Base-by-base conservation (phyloP, 139 green algal species). In the Asterochloris sp. region DNA sequence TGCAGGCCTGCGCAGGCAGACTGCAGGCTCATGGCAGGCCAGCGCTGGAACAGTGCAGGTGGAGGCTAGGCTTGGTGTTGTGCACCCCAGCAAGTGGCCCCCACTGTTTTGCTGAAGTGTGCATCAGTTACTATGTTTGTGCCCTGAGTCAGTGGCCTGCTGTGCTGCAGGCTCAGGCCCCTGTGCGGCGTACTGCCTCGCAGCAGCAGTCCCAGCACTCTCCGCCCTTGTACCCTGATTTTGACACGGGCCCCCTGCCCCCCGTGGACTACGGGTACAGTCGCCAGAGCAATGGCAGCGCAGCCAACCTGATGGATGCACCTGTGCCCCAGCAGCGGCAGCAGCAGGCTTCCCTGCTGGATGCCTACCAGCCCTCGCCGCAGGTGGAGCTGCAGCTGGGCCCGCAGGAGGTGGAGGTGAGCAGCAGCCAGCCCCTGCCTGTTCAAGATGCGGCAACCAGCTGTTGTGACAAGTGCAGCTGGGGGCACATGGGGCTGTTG, bases 351-450 rank as follows among this genome's bases (percentile, higher is more conserved):
- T 84, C 71, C 28, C 74, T 82, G 68, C 66, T 82, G 78, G 84
- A 85, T 75, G 21, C 69, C 23, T 78, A 21, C 74, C 78, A 26
- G 76, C 80, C 73, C 27, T 80, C 17, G 82, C 88, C 23, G 81
- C 83, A 73, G 83, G 89, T 74, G 66, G 81, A 85, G 74, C 74
- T 90, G 81, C 60, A 83, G 61, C 83, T 96, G 38, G 93, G 91
- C 0, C 93, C 93, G 13, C 93, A 96, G 78, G 89, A 94, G 83
- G 60, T 95, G 63, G 81, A 84, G 78, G 92, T 94, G 61, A 21
- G 60, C 69, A 28, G 15, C 75, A 64, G 13, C 75, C 13, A 28
- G 21, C 75, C 38, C 38, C 21, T 62, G 29, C 75, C 62, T 26
- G 75, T 23, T 16, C 29, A 28, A 10, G 38, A 79, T 21, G 66